These are phyloP conservation scores for Paramecium sonneborni DNA, from an alignment of 73 alveolate species.

Conservation along the genomic window DNA sequence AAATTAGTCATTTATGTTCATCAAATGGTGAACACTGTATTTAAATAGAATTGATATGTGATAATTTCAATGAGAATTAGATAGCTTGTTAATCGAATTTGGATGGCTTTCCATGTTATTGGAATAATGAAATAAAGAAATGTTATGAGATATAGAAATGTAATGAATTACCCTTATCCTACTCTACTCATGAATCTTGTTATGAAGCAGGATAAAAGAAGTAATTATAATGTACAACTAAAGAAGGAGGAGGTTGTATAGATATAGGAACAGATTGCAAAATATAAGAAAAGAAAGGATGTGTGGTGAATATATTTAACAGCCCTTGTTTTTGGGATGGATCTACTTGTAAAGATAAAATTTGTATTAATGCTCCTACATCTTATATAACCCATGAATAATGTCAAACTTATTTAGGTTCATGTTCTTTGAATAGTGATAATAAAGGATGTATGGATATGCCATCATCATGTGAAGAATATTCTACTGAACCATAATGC, in stretches of 20 bases:
- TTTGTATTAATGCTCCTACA: not conserved
- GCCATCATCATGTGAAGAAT: not conserved
- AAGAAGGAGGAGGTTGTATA: not conserved
- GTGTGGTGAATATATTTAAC: not conserved
- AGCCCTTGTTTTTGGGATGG: not conserved
- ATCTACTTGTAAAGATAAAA: not conserved
- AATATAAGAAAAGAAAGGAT: not conserved
- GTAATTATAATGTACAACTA: not conserved
- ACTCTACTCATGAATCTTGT: not conserved
- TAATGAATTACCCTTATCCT: not conserved
- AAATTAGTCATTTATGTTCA: not conserved
- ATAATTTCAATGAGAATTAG: not conserved
- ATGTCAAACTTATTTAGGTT: not conserved
- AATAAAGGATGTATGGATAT: not conserved
- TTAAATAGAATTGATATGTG: not conserved
- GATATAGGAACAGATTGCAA: not conserved
- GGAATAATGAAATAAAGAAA: not conserved
- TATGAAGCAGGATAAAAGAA: not conserved
- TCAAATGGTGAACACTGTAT: constrained; percentile 5
- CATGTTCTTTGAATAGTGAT: not conserved
- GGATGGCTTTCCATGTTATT: not conserved
- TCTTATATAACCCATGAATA: not conserved
- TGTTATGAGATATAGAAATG: not conserved
- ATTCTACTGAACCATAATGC: not conserved
- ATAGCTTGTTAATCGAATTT: not conserved